Evolutionary conservation across 179 eudicot genomes (phyloP), one percentile per base, ranked within the genome.

Genomic region (Patellifolia procumbens): DNA sequence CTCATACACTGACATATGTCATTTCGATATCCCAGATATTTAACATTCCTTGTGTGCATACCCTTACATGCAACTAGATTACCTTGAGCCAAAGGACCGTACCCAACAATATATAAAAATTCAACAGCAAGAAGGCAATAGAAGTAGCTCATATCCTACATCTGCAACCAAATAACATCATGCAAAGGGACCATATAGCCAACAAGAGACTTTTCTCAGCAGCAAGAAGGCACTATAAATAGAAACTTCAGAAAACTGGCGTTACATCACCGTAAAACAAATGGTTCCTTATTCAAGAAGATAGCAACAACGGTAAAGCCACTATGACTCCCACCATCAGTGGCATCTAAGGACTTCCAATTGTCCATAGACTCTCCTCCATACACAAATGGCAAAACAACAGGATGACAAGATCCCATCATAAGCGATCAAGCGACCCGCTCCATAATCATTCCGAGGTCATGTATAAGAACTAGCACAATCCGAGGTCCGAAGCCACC

Each of bases 381-480:
- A n/a, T n/a, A n/a, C n/a, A n/a, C n/a, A n/a, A n/a, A n/a, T n/a
- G n/a, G n/a, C n/a, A n/a, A 28, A 58, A 28, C 34, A 58, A n/a
- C 16, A 26, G 6, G 32, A 58, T 12, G 17, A 28, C 13, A 26
- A 58, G 26, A 11, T 5, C 60, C 32, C 34, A 58, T 58, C 34
- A 26, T 10, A 58, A 15, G 34, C 1, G 6, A 26, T 24, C 63
- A 58, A 58, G 62, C 4, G 28, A 49, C 6, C 10, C 2, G n/a
- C 0, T 53, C 29, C 59, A 20, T 53, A 24, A 53, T 11, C 58
- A 53, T 5, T n/a, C 28, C 1, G 2, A 53, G 5, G n/a, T 20
- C 17, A n/a, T n/a, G n/a, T n/a, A n/a, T 35, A 35, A 64, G 42
- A 64, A 35, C 28, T 35, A 34, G 67, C 68, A 64, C 43, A 64